Percentiles rank a stretch among this genome's conserved stretches.
phyloP scores from a whole-genome alignment of 352 stramenopile species.

The Lagenidium giganteum region DNA sequence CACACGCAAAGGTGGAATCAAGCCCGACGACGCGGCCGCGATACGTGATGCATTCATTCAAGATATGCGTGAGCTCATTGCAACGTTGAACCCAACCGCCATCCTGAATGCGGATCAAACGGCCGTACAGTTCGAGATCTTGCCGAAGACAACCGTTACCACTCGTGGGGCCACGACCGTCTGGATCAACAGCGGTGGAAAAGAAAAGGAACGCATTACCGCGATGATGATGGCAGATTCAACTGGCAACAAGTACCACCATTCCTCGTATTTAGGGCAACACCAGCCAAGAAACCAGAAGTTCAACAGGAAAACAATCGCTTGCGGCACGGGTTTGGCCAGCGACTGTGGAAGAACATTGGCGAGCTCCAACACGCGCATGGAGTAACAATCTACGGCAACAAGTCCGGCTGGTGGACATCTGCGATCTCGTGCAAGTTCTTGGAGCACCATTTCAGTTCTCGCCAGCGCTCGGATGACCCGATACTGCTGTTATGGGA shows the following conservation, averaged over 20 bases:
- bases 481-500: constrained; percentile 6
- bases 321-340: constrained; percentile 13
- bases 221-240: constrained; percentile 16
- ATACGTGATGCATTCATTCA: neutral
- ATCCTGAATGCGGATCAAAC: constrained; percentile 17
- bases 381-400: no score
- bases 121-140: constrained; percentile 2
- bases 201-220: constrained; percentile 20
- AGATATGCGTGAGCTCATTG: neutral
- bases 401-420: no score
- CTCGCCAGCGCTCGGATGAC: no score
- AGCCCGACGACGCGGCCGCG: constrained; percentile 2
- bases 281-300: constrained; percentile 1
- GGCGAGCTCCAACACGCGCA: no score
- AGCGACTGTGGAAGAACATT: constrained; percentile 13
- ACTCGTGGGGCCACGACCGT: constrained; percentile 14
- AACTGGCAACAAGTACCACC: constrained; percentile 22
- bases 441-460: no score
- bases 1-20: neutral
- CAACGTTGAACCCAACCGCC: no score
- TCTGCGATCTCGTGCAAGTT: no score
- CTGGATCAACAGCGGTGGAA: constrained; percentile 14
- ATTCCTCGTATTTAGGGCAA: constrained; percentile 23
- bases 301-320: constrained; percentile 1
- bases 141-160: constrained; percentile 2